phyloP scores from a whole-genome alignment of 2,329 filamentous ascomycete species.

The Ascochyta pisi region DNA sequence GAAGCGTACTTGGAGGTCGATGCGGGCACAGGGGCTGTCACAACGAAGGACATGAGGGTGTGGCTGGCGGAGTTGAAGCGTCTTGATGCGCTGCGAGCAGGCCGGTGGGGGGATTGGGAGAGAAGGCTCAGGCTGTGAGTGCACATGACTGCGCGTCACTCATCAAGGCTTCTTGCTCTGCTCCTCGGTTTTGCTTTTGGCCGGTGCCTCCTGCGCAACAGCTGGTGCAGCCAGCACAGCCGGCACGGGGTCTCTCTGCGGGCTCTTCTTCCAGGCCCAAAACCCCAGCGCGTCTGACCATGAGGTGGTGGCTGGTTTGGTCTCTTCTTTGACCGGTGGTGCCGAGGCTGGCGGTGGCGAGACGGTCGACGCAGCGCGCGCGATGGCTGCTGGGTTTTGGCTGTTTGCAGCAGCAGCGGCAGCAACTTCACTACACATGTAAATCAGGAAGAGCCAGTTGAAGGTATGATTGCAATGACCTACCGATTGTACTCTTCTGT shows the following conservation, averaged over 20 bases:
- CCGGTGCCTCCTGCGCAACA: conserved; percentile 65
- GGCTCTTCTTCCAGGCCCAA: conserved; percentile 42
- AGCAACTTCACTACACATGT: conserved; percentile 31
- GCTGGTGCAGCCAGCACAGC: conserved; percentile 64
- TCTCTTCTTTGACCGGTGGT: conserved; percentile 21
- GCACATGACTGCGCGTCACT: conserved; percentile 13
- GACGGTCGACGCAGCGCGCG: conserved; percentile 17
- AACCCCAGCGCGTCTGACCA: conserved; percentile 41
- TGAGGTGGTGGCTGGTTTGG: conserved; percentile 21
- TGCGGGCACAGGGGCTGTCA: conserved; percentile 47
- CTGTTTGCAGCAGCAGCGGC: conserved; percentile 28
- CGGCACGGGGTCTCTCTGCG: conserved; percentile 58
- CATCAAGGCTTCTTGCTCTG: conserved; percentile 62
- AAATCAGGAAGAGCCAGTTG: conserved; percentile 19
- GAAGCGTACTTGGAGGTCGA: conserved; percentile 63
- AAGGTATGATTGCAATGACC: not conserved
- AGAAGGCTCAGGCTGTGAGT: conserved; percentile 52
- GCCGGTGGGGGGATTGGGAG: conserved; percentile 77
- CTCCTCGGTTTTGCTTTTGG: conserved; percentile 65
- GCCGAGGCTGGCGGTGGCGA: conserved; percentile 13
- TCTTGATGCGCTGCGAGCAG: conserved; percentile 75
- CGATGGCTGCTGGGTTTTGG: conserved; percentile 22
- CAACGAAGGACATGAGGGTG: conserved; percentile 53
- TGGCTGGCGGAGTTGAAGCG: conserved; percentile 70
- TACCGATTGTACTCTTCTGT: conserved; percentile 46